These are phyloP conservation scores for Penicillium cosmopolitanum DNA, from an alignment of 495 filamentous ascomycete species.

Conservation along the genomic window DNA sequence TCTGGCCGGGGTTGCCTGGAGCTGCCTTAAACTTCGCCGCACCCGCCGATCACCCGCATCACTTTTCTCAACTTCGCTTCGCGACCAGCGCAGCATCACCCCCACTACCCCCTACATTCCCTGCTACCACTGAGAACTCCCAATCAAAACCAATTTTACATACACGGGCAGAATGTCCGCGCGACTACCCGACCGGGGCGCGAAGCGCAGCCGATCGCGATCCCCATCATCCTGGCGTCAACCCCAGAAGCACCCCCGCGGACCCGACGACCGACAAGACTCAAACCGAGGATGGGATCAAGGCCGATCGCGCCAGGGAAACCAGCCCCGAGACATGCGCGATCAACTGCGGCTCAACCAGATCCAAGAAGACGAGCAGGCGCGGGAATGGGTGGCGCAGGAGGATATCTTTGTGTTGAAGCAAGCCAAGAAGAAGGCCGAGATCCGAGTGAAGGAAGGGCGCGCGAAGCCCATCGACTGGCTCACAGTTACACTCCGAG, in stretches of 20 bases:
- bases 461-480: slow-evolving; percentile 94
- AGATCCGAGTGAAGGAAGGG: slow-evolving; percentile 92
- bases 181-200: slow-evolving; percentile 34
- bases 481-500: slow-evolving; percentile 86
- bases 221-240: slow-evolving; percentile 48
- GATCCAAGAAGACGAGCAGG: slow-evolving; percentile 75
- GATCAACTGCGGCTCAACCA: slow-evolving; percentile 61
- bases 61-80: slow-evolving; percentile 25
- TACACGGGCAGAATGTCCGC: slow-evolving; percentile 34
- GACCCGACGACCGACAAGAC: slow-evolving; percentile 34
- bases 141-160: neutral
- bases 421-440: slow-evolving; percentile 97
- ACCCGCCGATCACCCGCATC: slow-evolving; percentile 29
- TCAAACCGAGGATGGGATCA: slow-evolving; percentile 26
- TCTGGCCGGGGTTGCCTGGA: slow-evolving; percentile 22
- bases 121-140: neutral
- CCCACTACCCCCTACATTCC: neutral
- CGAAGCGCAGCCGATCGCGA: slow-evolving; percentile 46
- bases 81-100: slow-evolving; percentile 3
- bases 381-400: slow-evolving; percentile 83
- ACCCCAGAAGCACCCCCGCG: slow-evolving; percentile 42
- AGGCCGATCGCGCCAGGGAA: slow-evolving; percentile 25
- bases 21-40: slow-evolving; percentile 31
- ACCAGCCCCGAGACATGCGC: slow-evolving; percentile 41
- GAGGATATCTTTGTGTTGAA: slow-evolving; percentile 96